These are phyloP conservation scores for Cordyceps pruinosa DNA, from an alignment of 2,329 filamentous ascomycete genomes.

Conservation along the genomic window DNA sequence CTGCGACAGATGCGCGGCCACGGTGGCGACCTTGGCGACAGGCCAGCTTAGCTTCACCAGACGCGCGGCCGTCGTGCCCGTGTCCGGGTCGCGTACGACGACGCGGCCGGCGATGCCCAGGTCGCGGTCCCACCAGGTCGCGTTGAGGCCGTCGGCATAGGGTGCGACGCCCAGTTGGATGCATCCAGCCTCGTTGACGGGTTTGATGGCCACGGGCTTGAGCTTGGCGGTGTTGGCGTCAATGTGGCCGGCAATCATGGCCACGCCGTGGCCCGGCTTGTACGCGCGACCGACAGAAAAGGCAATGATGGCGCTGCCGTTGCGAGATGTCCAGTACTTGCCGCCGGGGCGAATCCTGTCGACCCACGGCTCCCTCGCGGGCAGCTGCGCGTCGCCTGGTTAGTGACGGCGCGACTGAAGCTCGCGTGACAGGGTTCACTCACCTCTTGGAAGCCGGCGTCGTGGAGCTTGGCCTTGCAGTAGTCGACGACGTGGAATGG, in stretches of 20 bases:
- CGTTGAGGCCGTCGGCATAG: constrained; percentile 79
- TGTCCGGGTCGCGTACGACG: constrained; percentile 63
- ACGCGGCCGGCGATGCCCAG: constrained; percentile 85
- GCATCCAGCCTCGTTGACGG: constrained; percentile 69
- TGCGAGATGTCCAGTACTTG: constrained; percentile 83
- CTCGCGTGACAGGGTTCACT: constrained; percentile 16
- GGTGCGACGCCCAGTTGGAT: constrained; percentile 85
- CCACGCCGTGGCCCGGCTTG: constrained; percentile 76
- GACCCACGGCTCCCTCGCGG: constrained; percentile 71
- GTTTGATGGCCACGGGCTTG: constrained; percentile 82
- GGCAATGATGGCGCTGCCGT: constrained; percentile 77
- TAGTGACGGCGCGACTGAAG: not conserved
- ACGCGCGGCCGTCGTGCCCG: constrained; percentile 70
- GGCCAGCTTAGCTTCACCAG: constrained; percentile 92
- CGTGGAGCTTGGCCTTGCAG: constrained; percentile 64
- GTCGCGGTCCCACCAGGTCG: constrained; percentile 96
- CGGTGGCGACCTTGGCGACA: constrained; percentile 82
- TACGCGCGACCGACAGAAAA: constrained; percentile 79
- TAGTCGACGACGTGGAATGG: constrained; percentile 84
- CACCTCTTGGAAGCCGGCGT: constrained; percentile 67
- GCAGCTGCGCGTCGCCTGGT: constrained; percentile 43
- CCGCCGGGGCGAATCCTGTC: constrained; percentile 66
- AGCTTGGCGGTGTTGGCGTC: constrained; percentile 85
- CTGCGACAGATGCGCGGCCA: constrained; percentile 64
- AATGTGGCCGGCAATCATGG: constrained; percentile 85